phyloP scores from a whole-genome alignment of 2,329 filamentous ascomycete species.

The Xylariaceae sp. region DNA sequence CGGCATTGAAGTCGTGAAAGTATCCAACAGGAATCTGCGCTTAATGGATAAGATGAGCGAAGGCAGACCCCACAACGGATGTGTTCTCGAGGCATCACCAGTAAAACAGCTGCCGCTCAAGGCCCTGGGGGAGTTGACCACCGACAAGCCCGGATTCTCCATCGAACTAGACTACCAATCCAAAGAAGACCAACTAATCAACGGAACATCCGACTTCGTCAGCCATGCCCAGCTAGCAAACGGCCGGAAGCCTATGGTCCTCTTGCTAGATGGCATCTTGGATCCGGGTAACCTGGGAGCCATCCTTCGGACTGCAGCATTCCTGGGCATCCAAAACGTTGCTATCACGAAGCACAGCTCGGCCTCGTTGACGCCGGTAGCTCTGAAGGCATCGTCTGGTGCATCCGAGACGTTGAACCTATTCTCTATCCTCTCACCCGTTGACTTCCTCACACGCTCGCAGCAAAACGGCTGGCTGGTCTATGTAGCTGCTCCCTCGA shows the following conservation, averaged over 20 bases:
- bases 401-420: constrained; percentile 76
- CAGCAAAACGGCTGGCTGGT: constrained; percentile 71
- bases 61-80: constrained; percentile 83
- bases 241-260: constrained; percentile 60
- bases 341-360: constrained; percentile 69
- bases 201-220: constrained; percentile 58
- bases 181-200: constrained; percentile 66
- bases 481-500: constrained; percentile 65
- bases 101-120: constrained; percentile 66
- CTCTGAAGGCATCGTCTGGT: constrained; percentile 82
- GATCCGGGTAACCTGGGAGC: constrained; percentile 89
- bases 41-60: constrained; percentile 79
- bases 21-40: constrained; percentile 55
- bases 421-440: constrained; percentile 62
- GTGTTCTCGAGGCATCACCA: constrained; percentile 79
- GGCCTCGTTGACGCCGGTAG: constrained; percentile 68
- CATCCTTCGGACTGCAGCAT: constrained; percentile 82
- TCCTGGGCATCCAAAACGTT: constrained; percentile 83
- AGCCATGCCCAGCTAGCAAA: constrained; percentile 31
- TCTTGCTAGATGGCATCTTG: constrained; percentile 69
- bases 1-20: constrained; percentile 49
- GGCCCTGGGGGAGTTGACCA: constrained; percentile 47
- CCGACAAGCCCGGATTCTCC: constrained; percentile 49
- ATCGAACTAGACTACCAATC: constrained; percentile 63
- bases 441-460: constrained; percentile 64